Conservation (phyloP, 176 grass and related monocot genomes). For the Otatea glauca region DNA sequence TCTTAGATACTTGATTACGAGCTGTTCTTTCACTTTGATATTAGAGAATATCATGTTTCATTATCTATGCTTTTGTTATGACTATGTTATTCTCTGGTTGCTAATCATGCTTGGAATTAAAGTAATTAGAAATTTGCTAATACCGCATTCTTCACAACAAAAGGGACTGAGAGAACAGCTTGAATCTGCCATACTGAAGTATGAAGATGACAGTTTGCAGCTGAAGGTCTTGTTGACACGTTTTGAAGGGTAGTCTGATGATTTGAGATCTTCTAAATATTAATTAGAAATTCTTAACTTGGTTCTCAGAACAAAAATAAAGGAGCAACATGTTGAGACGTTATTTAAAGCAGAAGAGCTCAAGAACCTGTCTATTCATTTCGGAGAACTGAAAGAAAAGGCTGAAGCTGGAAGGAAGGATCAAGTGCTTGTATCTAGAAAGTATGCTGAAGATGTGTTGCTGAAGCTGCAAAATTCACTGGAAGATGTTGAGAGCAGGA, state of each 20-base stretch:
- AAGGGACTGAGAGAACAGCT: conserved; percentile 63
- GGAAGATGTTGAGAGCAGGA: conserved; percentile 82
- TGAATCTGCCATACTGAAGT: conserved; percentile 53
- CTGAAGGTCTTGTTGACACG: conserved; percentile 46
- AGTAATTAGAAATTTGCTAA: no score
- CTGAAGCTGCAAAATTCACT: conserved; percentile 87
- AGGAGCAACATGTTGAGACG: conserved; percentile 65
- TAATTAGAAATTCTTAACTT: conserved; percentile 33
- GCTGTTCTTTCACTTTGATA: no score
- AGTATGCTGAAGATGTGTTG: conserved; percentile 97
- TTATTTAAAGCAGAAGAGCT: conserved; percentile 86
- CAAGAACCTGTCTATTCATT: conserved; percentile 82
- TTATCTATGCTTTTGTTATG: no score
- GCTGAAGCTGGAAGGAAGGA: conserved; percentile 77
- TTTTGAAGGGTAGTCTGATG: conserved; percentile 64
- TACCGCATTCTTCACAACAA: not conserved
- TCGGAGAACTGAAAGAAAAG: conserved; percentile 83
- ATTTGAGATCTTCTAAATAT: conserved; percentile 57
- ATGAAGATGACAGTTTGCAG: conserved; percentile 68
- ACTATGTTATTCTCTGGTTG: no score
- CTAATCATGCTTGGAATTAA: no score
- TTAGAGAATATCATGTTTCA: no score
- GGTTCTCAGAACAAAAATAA: conserved; percentile 72
- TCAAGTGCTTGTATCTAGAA: conserved; percentile 73
- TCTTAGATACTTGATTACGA: no score